phyloP scores from a whole-genome alignment of 108 stramenopile genomes.

The Skeletonema costatum region DNA sequence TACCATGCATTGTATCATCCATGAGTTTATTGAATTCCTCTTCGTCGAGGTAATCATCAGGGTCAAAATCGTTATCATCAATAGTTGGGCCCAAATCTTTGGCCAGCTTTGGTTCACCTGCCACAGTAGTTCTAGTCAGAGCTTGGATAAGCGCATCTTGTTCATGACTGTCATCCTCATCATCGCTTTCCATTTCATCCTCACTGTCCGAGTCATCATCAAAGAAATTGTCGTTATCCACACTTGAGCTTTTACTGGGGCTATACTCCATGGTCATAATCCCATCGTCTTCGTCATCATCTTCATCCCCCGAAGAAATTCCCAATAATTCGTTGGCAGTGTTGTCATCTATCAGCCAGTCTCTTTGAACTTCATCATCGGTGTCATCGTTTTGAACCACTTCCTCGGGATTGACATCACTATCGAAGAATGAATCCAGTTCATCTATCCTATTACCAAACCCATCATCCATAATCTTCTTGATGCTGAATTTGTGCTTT shows the following conservation, averaged over 20 bases:
- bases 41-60: constrained; percentile 54
- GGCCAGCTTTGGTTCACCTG: neutral
- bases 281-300: neutral
- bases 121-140: neutral
- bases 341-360: neutral
- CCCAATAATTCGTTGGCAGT: neutral
- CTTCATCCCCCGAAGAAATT: neutral
- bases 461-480: constrained; percentile 45
- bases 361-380: constrained; percentile 1
- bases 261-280: neutral
- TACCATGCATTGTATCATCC: constrained; percentile 54
- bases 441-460: constrained; percentile 39
- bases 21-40: constrained; percentile 59
- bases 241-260: neutral
- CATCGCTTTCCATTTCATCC: neutral
- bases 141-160: neutral
- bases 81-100: neutral
- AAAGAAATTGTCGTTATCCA: neutral
- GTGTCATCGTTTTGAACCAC: neutral
- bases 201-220: neutral
- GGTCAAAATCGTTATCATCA: constrained; percentile 4
- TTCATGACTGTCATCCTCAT: neutral
- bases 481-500: constrained; percentile 40
- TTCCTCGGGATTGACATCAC: constrained; percentile 24
- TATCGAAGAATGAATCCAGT: constrained; percentile 41